Evolutionary conservation across 23 red algal genomes (phyloP).

Genomic region (Cyanidiococcus yangmingshanensis): DNA sequence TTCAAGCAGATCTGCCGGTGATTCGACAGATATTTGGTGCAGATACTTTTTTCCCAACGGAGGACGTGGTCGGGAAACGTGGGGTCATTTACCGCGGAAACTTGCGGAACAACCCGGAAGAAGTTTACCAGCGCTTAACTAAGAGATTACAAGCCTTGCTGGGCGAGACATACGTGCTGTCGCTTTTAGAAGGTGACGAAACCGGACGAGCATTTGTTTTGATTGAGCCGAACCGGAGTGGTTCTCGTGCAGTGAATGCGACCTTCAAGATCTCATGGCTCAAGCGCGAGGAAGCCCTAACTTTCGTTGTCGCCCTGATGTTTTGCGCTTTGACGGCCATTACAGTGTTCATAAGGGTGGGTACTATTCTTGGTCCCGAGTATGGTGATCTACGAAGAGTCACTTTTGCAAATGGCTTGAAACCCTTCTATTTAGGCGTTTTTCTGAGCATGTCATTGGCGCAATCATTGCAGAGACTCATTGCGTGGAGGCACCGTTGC

Average conservation of each 20-base stretch:
- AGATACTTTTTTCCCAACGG: conserved; percentile 87
- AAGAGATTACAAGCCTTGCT: conserved; percentile 24
- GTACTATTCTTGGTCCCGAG: conserved; percentile 6
- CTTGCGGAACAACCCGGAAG: conserved; percentile 52
- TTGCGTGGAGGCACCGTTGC: conserved; percentile 38
- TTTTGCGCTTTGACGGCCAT: conserved; percentile 12
- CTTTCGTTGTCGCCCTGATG: conserved; percentile 29
- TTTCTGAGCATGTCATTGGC: conserved; percentile 17
- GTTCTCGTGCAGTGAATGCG: not conserved
- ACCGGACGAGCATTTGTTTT: conserved; percentile 47
- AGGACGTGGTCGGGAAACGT: conserved; percentile 41
- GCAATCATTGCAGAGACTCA: conserved; percentile 38
- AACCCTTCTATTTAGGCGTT: conserved; percentile 26
- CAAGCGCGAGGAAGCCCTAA: conserved; percentile 28
- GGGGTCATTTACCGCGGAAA: conserved; percentile 82
- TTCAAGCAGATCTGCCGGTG: conserved; percentile 39
- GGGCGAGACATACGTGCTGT: conserved; percentile 74
- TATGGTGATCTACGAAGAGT: conserved; percentile 21
- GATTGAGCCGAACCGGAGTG: conserved; percentile 36
- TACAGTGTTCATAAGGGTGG: conserved; percentile 21
- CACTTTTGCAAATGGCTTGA: conserved; percentile 15
- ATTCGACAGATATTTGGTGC: conserved; percentile 78
- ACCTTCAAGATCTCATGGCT: conserved; percentile 26
- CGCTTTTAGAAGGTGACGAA: conserved; percentile 64
- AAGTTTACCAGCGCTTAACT: conserved; percentile 37